A percentile compares a stretch with the other conserved stretches of the same genome.
Evolutionary conservation across 2,329 filamentous ascomycete genomes (phyloP).

Genomic region (Septoria linicola): DNA sequence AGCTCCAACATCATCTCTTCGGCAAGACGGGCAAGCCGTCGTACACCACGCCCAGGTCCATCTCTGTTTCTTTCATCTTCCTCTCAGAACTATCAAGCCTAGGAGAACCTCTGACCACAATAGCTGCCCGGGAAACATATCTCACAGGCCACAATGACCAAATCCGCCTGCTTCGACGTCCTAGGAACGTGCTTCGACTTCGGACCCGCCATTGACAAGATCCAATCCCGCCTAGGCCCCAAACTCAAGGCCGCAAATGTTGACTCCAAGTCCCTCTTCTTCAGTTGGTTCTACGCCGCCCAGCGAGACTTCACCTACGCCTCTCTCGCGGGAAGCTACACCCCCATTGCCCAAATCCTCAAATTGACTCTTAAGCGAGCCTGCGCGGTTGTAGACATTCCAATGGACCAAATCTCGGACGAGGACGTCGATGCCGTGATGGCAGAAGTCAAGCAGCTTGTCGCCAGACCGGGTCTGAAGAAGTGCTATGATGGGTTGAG

Average conservation of each 20-base stretch:
- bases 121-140: too few species aligned
- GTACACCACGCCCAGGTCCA: background rate
- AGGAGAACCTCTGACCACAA: background rate
- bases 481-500: constrained; percentile 33
- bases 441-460: constrained; percentile 25
- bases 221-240: constrained; percentile 25
- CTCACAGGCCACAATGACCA: constrained; percentile 17
- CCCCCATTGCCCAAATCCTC: constrained; percentile 33
- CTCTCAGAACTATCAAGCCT: too few species aligned
- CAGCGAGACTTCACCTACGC: constrained; percentile 37
- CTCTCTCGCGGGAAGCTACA: constrained; percentile 30
- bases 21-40: background rate
- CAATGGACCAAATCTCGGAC: constrained; percentile 23
- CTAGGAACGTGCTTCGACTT: constrained; percentile 37
- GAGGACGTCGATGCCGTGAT: constrained; percentile 34
- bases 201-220: constrained; percentile 28
- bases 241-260: constrained; percentile 16
- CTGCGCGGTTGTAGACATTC: constrained; percentile 31
- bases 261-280: constrained; percentile 31
- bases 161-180: constrained; percentile 35
- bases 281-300: constrained; percentile 36
- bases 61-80: background rate
- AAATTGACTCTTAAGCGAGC: constrained; percentile 31
- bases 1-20: constrained; percentile 6
- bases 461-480: constrained; percentile 30